These are phyloP conservation scores for Candida ficus DNA, from an alignment of 805 yeast genomes.

Conservation along the genomic window DNA sequence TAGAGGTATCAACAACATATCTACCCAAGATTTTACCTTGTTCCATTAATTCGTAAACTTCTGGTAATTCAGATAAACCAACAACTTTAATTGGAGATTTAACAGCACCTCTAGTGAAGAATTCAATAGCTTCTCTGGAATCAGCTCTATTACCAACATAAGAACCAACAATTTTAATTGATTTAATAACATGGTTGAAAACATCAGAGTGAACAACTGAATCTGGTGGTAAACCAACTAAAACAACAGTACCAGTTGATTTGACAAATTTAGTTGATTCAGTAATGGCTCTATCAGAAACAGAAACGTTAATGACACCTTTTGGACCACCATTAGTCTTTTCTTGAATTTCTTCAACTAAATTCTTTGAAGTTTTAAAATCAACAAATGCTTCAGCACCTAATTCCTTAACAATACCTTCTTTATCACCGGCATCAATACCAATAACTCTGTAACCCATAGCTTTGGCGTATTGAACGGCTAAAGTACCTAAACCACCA, in stretches of 20 bases:
- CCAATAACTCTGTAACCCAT: conserved; percentile 16
- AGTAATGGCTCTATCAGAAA: conserved; percentile 58
- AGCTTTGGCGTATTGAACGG: conserved; percentile 15
- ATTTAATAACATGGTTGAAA: conserved; percentile 64
- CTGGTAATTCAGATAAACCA: conserved; percentile 49
- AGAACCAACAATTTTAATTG: conserved; percentile 68
- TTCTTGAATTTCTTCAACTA: conserved; percentile 46
- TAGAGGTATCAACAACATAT: conserved; percentile 56
- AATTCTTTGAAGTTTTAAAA: conserved; percentile 47
- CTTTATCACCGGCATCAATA: conserved; percentile 14
- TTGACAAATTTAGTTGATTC: conserved; percentile 55
- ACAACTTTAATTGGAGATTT: conserved; percentile 56
- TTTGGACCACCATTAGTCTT: conserved; percentile 70
- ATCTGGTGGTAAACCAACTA: conserved; percentile 74
- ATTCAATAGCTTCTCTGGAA: conserved; percentile 69
- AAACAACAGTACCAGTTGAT: conserved; percentile 62
- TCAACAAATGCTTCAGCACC: conserved; percentile 64
- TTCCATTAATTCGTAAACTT: conserved; percentile 53
- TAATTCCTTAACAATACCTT: conserved; percentile 28
- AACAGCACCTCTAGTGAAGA: conserved; percentile 62
- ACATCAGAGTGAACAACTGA: conserved; percentile 66
- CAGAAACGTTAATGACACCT: conserved; percentile 67
- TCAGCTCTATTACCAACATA: conserved; percentile 88
- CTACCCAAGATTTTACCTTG: conserved; percentile 60
- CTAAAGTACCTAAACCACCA: conserved; percentile 15